Conservation (phyloP, 768 basidiomycete species). For the Pisolithus marmoratus region DNA sequence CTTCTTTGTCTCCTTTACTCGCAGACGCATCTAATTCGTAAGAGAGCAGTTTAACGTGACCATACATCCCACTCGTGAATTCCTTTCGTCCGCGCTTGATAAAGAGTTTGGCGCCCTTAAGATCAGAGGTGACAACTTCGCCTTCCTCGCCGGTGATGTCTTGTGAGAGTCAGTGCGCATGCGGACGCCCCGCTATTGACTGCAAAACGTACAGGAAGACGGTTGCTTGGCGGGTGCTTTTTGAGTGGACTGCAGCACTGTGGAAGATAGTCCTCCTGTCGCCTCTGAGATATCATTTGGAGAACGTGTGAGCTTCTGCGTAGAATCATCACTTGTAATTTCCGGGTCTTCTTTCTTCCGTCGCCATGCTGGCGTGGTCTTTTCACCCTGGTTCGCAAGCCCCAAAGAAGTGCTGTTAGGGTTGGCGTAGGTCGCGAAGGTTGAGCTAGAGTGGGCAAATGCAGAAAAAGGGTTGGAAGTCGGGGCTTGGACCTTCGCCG, state of each 20-base stretch:
- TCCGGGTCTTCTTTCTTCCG: conserved; percentile 5
- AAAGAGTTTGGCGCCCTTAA: conserved; percentile 58
- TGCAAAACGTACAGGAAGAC: conserved; percentile 12
- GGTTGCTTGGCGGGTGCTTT: conserved; percentile 1
- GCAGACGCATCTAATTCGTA: conserved; percentile 19
- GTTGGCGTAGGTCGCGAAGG: conserved; percentile 28
- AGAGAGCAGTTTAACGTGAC: conserved; percentile 54
- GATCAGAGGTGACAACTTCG: conserved; percentile 49
- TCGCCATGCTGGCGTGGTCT: conserved; percentile 23
- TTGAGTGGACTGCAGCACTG: neutral
- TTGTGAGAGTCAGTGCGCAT: conserved; percentile 7
- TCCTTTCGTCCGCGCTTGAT: conserved; percentile 34
- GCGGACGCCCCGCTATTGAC: neutral
- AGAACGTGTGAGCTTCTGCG: conserved; percentile 12
- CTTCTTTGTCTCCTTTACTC: conserved; percentile 27
- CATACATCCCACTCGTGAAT: conserved; percentile 55
- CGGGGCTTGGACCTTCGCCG: conserved; percentile 3
- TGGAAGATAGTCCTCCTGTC: neutral
- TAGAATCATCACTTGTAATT: conserved; percentile 5
- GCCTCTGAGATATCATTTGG: conserved; percentile 11
- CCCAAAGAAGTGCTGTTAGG: conserved; percentile 18
- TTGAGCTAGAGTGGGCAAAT: conserved; percentile 31
- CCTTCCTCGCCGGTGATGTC: conserved; percentile 60
- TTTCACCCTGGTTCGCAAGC: conserved; percentile 9
- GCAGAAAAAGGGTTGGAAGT: conserved; percentile 33